phyloP scores from a whole-genome alignment of 306 rosid species.

The Senna tora region DNA sequence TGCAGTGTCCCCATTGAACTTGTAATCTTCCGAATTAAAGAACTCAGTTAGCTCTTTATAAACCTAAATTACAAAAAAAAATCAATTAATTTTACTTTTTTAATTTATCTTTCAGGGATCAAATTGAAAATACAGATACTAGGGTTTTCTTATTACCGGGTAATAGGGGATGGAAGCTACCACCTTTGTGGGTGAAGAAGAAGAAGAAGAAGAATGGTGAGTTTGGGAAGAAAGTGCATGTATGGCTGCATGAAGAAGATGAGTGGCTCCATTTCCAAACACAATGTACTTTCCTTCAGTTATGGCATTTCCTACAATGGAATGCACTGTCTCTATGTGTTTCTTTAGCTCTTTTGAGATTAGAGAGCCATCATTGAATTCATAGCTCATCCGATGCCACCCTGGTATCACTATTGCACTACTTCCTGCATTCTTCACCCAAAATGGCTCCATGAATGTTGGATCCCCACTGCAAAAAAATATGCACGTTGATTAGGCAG shows the following conservation, averaged over 20 bases:
- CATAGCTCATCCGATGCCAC: constrained; percentile 65
- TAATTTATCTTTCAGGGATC: too few relatives aligned
- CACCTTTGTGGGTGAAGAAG: constrained; percentile 22
- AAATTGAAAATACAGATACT: too few relatives aligned
- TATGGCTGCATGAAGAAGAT: constrained; percentile 55
- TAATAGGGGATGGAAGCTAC: constrained; percentile 49
- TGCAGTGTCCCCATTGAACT: constrained; percentile 49
- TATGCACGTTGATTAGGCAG: too few relatives aligned
- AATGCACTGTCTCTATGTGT: constrained; percentile 41
- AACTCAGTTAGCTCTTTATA: constrained; percentile 46
- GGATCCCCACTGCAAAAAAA: constrained; percentile 63
- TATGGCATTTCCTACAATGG: constrained; percentile 44
- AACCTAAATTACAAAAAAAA: constrained; percentile 32
- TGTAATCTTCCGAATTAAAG: constrained; percentile 38
- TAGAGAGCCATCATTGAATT: constrained; percentile 27
- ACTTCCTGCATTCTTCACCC: constrained; percentile 49
- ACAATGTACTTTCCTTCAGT: constrained; percentile 47
- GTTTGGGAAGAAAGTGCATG: constrained; percentile 43
- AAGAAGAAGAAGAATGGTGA: constrained; percentile 8
- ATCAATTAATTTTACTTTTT: too few relatives aligned
- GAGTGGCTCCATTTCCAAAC: constrained; percentile 57
- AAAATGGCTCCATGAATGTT: constrained; percentile 54
- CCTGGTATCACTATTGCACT: constrained; percentile 53
- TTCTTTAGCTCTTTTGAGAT: constrained; percentile 44
- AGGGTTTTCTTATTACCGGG: constrained; percentile 27